A percentile compares a stretch with the other conserved stretches of the same genome.
These are phyloP conservation scores for Zoysia pacifica DNA, from an alignment of 176 grass and related monocot genomes.

Conservation along the genomic window DNA sequence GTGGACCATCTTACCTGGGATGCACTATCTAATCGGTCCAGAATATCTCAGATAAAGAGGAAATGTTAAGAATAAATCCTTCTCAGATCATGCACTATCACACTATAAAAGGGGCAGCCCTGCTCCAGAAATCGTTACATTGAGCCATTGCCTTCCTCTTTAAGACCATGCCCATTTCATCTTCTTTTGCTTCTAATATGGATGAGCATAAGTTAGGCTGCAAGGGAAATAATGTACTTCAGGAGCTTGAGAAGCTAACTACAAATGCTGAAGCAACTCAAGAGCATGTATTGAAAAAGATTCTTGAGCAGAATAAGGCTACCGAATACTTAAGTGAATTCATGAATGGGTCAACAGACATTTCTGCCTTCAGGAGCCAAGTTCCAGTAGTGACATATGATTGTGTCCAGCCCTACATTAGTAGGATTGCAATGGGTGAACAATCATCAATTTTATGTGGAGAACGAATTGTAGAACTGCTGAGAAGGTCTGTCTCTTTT, in stretches of 20 bases:
- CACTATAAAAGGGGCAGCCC: conserved; percentile 51
- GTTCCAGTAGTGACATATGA: conserved; percentile 72
- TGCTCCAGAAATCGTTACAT: conserved; percentile 41
- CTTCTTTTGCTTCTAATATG: conserved; percentile 48
- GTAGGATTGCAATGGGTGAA: conserved; percentile 58
- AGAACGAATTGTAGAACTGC: conserved; percentile 56
- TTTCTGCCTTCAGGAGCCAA: conserved; percentile 54
- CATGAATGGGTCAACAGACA: conserved; percentile 61
- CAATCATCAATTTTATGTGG: conserved; percentile 77
- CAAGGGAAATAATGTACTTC: conserved; percentile 56
- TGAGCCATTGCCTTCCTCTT: conserved; percentile 34
- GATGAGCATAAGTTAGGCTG: conserved; percentile 49
- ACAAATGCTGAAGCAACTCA: conserved; percentile 64
- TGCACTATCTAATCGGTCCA: conserved; percentile 31
- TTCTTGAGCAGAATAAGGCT: conserved; percentile 61
- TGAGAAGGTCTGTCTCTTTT: conserved; percentile 56
- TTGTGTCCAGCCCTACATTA: conserved; percentile 60
- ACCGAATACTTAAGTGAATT: conserved; percentile 70
- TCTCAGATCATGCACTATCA: conserved; percentile 32
- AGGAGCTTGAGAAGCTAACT: conserved; percentile 71
- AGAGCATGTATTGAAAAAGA: conserved; percentile 57
- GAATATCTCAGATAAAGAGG: conserved; percentile 37
- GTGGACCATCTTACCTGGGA: conserved; percentile 37
- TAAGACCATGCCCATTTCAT: conserved; percentile 28
- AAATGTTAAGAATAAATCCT: conserved; percentile 43